Percentiles rank a stretch among this genome's conserved stretches.
Evolutionary conservation across 805 yeast species (phyloP).

Genomic region (Phaffomyces antillensis): DNA sequence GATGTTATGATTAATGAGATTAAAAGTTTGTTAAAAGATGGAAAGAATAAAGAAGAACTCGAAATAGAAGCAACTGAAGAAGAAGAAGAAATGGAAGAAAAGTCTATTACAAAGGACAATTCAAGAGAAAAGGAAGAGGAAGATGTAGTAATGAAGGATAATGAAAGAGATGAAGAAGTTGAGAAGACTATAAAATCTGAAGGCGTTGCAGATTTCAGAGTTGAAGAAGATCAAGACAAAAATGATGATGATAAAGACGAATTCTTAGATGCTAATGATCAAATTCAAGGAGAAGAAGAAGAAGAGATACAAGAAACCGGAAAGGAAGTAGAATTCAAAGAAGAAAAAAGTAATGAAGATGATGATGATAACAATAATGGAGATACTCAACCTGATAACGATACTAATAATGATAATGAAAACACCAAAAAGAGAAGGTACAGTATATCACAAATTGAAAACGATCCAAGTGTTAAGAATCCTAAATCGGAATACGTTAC

Average conservation of each 20-base stretch:
- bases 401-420: background rate
- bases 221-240: background rate
- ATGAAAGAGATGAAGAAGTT: conserved; percentile 2
- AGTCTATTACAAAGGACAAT: too few species aligned
- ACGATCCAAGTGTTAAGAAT: conserved; percentile 55
- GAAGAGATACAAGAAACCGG: too few species aligned
- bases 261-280: conserved; percentile 15
- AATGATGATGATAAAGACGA: conserved; percentile 6
- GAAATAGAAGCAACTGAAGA: conserved; percentile 26
- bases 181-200: background rate
- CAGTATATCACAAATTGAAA: conserved; percentile 30
- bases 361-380: too few species aligned
- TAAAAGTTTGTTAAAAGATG: conserved; percentile 1
- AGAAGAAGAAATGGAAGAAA: conserved; percentile 25
- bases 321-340: too few species aligned
- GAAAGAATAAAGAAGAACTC: conserved; percentile 27
- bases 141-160: background rate
- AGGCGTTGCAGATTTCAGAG: background rate
- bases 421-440: conserved; percentile 10
- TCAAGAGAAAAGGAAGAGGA: conserved; percentile 4
- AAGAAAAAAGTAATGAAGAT: too few species aligned
- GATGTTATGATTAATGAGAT: conserved; percentile 15
- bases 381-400: too few species aligned
- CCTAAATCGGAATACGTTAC: conserved; percentile 73
- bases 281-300: background rate